These are phyloP conservation scores for Coccinonectria pachysandricola DNA, from an alignment of 2,329 filamentous ascomycete genomes.

Conservation along the genomic window DNA sequence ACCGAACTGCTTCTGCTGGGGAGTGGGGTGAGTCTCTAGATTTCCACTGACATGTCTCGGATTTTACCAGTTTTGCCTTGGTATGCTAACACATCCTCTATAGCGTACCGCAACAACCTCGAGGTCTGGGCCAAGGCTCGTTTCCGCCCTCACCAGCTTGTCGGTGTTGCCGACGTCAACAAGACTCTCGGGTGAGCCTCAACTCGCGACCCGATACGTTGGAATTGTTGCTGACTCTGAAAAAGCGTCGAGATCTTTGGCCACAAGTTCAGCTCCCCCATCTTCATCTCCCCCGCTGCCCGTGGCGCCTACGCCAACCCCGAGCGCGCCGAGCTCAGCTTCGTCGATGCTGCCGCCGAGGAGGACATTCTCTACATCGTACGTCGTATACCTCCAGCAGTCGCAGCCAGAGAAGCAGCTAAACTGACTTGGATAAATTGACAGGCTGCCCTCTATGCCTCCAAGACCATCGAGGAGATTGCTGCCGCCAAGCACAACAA, in stretches of 20 bases:
- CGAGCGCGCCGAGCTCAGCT: constrained; percentile 34
- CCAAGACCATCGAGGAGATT: constrained; percentile 26
- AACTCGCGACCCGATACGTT: constrained; percentile 1
- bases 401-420: no score
- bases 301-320: constrained; percentile 32
- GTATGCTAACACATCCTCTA: no score
- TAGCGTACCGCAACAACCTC: constrained; percentile 39
- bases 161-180: constrained; percentile 24
- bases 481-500: constrained; percentile 17
- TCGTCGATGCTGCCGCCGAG: constrained; percentile 33
- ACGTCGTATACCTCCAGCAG: no score
- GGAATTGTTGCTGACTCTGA: not conserved
- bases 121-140: constrained; percentile 36
- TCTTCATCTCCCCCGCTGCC: constrained; percentile 39
- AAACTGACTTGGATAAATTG: no score
- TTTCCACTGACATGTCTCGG: not conserved
- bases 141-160: constrained; percentile 27
- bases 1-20: constrained; percentile 37
- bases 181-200: constrained; percentile 20
- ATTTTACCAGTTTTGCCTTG: no score
- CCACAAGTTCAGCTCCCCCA: constrained; percentile 35
- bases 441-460: constrained; percentile 21
- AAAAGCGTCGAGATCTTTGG: constrained; percentile 32
- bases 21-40: constrained; percentile 35
- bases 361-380: constrained; percentile 36